Percentiles rank a stretch among this genome's conserved stretches.
Evolutionary conservation across 331 rosid genomes (phyloP).

Genomic region (Arachis monticola): DNA sequence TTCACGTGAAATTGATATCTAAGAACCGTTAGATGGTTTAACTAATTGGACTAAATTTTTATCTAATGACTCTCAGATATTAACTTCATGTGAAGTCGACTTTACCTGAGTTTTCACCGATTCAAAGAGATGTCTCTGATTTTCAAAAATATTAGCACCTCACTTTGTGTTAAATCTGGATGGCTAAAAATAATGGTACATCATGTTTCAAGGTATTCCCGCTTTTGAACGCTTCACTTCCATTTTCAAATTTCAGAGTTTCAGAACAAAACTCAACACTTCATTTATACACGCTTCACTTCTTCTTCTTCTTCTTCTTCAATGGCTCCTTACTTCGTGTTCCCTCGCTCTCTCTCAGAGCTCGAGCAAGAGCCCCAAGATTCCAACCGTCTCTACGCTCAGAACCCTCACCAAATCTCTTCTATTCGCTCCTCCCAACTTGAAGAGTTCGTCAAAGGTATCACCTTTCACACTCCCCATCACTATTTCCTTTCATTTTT

Average conservation of each 20-base stretch:
- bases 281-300: background rate
- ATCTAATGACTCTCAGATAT: too few species aligned
- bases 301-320: background rate
- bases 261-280: background rate
- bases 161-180: too few species aligned
- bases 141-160: too few species aligned
- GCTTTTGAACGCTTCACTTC: background rate
- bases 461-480: background rate
- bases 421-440: conserved; percentile 67
- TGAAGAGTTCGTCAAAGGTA: conserved; percentile 96
- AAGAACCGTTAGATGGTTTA: too few species aligned
- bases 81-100: too few species aligned
- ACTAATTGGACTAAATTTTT: too few species aligned
- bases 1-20: too few species aligned
- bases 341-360: conserved; percentile 67
- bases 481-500: background rate
- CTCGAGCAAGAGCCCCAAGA: conserved; percentile 71
- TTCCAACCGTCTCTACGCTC: conserved; percentile 58
- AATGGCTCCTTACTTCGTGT: conserved; percentile 82
- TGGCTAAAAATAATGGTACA: too few species aligned
- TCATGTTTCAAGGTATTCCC: background rate
- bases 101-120: too few species aligned
- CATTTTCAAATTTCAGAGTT: background rate
- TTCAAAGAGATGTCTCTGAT: too few species aligned
- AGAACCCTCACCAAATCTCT: conserved; percentile 50